Conservation (phyloP, 306 rosid genomes). For the Hylodesmum podocarpum region DNA sequence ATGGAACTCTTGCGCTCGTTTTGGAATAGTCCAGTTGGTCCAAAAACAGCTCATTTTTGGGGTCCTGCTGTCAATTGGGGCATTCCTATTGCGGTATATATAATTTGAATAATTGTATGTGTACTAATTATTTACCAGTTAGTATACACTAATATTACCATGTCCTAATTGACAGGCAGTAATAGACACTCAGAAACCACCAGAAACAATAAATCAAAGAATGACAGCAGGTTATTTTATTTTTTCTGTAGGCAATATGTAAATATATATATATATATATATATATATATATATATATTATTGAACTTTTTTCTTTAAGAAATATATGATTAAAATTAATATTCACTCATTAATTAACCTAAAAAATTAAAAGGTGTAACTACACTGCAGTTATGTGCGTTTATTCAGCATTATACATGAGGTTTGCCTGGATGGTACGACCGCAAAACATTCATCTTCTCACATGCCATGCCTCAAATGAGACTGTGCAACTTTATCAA, state of each 20-base stretch:
- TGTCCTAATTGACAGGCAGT: not conserved
- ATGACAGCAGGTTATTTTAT: not conserved
- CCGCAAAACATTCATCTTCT: slow-evolving; percentile 47
- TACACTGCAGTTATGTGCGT: slow-evolving; percentile 42
- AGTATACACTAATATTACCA: not conserved
- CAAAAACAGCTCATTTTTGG: slow-evolving; percentile 16
- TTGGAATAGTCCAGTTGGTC: slow-evolving; percentile 20
- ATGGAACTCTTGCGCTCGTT: not conserved
- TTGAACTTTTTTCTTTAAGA: too few relatives aligned
- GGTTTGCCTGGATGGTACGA: slow-evolving; percentile 51
- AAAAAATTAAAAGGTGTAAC: not conserved
- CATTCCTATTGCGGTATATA: not conserved
- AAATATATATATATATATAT: too few relatives aligned
- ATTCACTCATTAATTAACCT: not conserved
- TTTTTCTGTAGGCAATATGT: not conserved
- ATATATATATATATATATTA: too few relatives aligned
- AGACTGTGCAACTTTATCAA: slow-evolving; percentile 54
- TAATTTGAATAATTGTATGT: not conserved
- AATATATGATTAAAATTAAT: too few relatives aligned
- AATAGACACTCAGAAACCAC: not conserved
- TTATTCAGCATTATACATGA: slow-evolving; percentile 48
- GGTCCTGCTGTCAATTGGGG: not conserved
- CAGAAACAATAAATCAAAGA: not conserved
- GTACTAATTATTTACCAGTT: not conserved
- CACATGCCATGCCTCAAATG: slow-evolving; percentile 45